Base-by-base conservation (phyloP, 2,329 filamentous ascomycete genomes). In the Sclerotinia subarctica region DNA sequence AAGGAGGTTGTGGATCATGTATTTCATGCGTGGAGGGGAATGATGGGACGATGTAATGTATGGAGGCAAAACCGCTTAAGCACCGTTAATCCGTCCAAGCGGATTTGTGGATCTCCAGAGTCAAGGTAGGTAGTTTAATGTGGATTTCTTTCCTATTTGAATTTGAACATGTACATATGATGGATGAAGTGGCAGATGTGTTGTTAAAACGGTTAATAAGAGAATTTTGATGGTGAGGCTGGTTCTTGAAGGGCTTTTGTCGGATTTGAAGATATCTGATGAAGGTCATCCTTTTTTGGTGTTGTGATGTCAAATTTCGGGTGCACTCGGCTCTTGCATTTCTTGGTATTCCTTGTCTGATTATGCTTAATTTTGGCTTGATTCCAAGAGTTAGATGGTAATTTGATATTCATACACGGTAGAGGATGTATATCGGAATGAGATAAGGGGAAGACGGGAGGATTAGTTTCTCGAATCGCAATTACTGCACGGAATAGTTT, bases 171-270 rank as follows among this genome's bases (percentile, higher is more conserved):
- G 26, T 24, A 26, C 21, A 32, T 24, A 35, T 49, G 44, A 49
- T 60, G 3, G 42, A 60, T 60, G 58, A 60, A 60, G 58, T 60
- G 44, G 58, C 58, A 60, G 58, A 60, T 60, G 58, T 49, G 58
- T 49, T 49, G 58, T 44, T 60, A 49, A 3, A 15, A 32, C 24
- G 6, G 58, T 35, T 17, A 26, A 19, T 10, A 10, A 29, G 38
- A 11, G 42, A 19, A 44, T 26, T 10, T 58, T 15, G 35, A 21
- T 44, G 13, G 15, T 29, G 44, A 19, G n/a, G 57, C 21, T 38
- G 19, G n/a, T 32, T 19, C 19, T 32, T 26, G 24, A 26, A 15
- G 19, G 29, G 29, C 5, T 24, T 49, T 60, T 13, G 26, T 32
- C 11, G 19, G 15, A 35, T 35, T 24, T 13, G 32, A 17, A 44